Evolutionary conservation across 2,329 filamentous ascomycete genomes (phyloP), one percentile per base, ranked within the genome.

Genomic region (Microdochium nivale): DNA sequence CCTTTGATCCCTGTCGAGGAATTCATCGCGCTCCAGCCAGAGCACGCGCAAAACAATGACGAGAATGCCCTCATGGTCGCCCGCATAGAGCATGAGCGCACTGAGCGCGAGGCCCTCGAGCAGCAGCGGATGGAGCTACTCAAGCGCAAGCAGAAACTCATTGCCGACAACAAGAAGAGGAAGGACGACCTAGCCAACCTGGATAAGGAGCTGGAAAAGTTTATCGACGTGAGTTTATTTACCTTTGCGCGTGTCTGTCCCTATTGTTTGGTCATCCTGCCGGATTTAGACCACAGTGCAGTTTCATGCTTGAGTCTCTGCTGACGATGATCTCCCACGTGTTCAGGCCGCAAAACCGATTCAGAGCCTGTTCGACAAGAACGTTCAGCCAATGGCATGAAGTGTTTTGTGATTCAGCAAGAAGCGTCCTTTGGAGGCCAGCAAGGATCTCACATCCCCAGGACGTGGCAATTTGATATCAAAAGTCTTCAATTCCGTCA

Each of bases 111-210:
- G 68, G 83, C 84, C 43, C 73, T 97, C 27, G 94, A 99, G 68
- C 86, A 90, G 67, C 84, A 90, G 60, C 79, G 91, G 49, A 85
- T 90, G 66, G 86, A 87, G 58, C 74, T 91, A 2, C 71, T 90
- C 47, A 90, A 79, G 64, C 71, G 77, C 50, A 83, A 83, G 61
- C 77, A 80, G 58, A 82, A 82, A 65, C 74, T 83, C 48, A 82
- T 81, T 49, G 74, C 78, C 1, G 80, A 83, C 58, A 96, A 96
- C 66, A 95, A 95, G 71, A 90, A 90, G 70, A 81, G 92, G 58
- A 96, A 95, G 67, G 91, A 96, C 52, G 90, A 97, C 62, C 73
- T 99, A 48, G 90, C 88, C 21, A 96, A 87, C 62, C 73, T 99
- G 54, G 94, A 99, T 62, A 87, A 88, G 63, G 90, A 96, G 67